Evolutionary conservation across 2,329 filamentous ascomycete species (phyloP).

Genomic region (Hawksworthiomyces lignivorus): DNA sequence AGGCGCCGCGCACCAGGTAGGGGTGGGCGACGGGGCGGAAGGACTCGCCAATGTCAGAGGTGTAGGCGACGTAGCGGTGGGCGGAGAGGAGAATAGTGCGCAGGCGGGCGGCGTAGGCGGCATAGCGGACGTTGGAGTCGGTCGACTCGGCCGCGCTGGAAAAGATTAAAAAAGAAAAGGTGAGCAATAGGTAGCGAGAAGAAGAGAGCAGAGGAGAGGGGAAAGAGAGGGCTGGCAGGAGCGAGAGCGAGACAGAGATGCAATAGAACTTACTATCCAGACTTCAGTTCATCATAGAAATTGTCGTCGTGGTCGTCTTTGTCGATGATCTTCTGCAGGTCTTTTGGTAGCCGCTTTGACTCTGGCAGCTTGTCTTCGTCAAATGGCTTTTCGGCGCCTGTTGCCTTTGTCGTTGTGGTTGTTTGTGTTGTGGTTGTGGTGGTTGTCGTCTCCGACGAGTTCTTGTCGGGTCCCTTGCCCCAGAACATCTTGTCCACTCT

Average conservation of each 20-base stretch:
- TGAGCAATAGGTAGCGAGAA: background rate
- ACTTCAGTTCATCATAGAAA: constrained; percentile 68
- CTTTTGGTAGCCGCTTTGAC: constrained; percentile 43
- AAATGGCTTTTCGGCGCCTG: constrained; percentile 19
- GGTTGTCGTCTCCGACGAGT: constrained; percentile 20
- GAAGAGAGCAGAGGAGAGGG: background rate
- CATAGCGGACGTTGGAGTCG: constrained; percentile 80
- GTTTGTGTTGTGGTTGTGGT: constrained; percentile 21
- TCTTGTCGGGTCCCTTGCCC: constrained; percentile 24
- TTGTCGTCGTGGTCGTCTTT: constrained; percentile 57
- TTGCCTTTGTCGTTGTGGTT: constrained; percentile 10
- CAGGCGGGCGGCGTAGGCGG: constrained; percentile 79
- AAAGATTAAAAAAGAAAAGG: no score
- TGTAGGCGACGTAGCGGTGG: constrained; percentile 95
- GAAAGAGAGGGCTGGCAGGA: background rate
- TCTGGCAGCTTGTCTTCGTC: constrained; percentile 40
- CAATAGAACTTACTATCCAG: constrained; percentile 60
- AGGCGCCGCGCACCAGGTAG: constrained; percentile 70
- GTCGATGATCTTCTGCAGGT: constrained; percentile 52
- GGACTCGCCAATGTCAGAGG: constrained; percentile 90
- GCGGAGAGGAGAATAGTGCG: constrained; percentile 83
- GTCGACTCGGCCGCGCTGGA: constrained; percentile 69
- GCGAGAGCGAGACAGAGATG: background rate
- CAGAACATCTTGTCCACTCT: constrained; percentile 39
- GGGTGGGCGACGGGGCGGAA: constrained; percentile 92